Evolutionary conservation across 106 monocot species (phyloP), one percentile per base, ranked within the genome.

Genomic region (Dactylorhiza incarnata): DNA sequence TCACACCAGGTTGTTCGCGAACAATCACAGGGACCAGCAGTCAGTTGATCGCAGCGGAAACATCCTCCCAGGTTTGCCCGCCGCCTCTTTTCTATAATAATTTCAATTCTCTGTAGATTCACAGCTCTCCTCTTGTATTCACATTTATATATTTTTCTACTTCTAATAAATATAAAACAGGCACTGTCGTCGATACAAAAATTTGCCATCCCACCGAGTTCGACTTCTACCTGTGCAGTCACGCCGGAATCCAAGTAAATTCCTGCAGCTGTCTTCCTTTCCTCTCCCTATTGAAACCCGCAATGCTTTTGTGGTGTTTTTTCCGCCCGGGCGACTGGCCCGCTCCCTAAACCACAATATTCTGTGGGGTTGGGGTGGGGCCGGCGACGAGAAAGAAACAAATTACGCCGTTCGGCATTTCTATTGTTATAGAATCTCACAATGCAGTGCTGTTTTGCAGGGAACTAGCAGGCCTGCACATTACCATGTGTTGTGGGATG

Each of bases 401-500:
- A 37, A 37, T 37, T 37, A 37, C n/a, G n/a, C n/a, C n/a, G n/a
- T n/a, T n/a, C n/a, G n/a, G n/a, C n/a, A n/a, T n/a, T n/a, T 58
- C 7, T 58, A 58, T 16, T n/a, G 7, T 4, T 58, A 17, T 58
- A 19, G 5, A 20, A 20, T n/a, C 8, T 59, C 58, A 59, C 58
- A 20, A 29, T 29, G 19, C 29, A 4, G 5, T 5, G 9, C 3
- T 37, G 37, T 44, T 46, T 14, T 74, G 23, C 55, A 93, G 93
- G 93, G 93, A 9, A 93, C 93, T 49, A 93, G 89, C 72, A 77
- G 93, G 8, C 93, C 93, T 51, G 93, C 90, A n/a, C 90, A 93
- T 78, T 93, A 93, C 76, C 90, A 93, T 81, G 93, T 93, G 9
- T 61, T 93, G 47, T 93, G 93, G 93, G 93, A 93, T 82, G 93